A percentile compares a stretch with the other conserved stretches of the same genome.
These are phyloP conservation scores for Triticum turgidum DNA, from an alignment of 176 grass and related monocot species.

Conservation along the genomic window DNA sequence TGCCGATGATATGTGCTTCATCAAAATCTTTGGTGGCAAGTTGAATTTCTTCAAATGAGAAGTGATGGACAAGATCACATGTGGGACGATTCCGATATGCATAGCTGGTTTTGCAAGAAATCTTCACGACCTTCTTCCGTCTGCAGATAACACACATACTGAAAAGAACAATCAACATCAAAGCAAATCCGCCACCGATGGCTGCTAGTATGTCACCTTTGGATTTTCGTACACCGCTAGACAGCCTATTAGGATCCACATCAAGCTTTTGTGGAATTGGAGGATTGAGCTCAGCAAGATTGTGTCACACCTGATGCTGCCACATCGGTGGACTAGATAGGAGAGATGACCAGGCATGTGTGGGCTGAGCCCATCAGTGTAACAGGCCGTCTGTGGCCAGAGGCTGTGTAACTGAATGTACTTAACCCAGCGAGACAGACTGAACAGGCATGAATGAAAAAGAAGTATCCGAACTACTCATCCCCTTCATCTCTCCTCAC, in stretches of 20 bases:
- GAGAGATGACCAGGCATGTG: too few relatives aligned
- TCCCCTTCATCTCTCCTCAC: too few relatives aligned
- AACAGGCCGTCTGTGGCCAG: too few relatives aligned
- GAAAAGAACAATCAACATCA: slow-evolving; percentile 19
- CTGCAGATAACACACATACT: slow-evolving; percentile 26
- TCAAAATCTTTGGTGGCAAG: slow-evolving; percentile 22
- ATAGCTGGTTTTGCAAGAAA: background rate
- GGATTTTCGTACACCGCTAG: background rate
- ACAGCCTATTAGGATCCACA: background rate
- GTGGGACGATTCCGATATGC: slow-evolving; percentile 15
- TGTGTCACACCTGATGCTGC: too few relatives aligned
- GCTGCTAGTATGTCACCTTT: background rate
- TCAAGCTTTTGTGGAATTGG: background rate
- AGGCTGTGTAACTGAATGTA: too few relatives aligned
- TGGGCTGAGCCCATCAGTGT: too few relatives aligned
- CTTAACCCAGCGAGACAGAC: too few relatives aligned
- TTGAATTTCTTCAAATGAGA: slow-evolving; percentile 44
- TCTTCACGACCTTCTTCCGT: slow-evolving; percentile 25
- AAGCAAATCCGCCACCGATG: slow-evolving; percentile 14
- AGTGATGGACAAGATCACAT: slow-evolving; percentile 41
- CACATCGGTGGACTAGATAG: too few relatives aligned
- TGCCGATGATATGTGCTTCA: background rate
- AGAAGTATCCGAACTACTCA: too few relatives aligned
- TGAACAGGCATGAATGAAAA: too few relatives aligned
- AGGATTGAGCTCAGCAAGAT: slow-evolving; percentile 26